Evolutionary conservation across 2,329 filamentous ascomycete genomes (phyloP), one percentile per base, ranked within the genome.

Genomic region (Colletotrichum sidae): DNA sequence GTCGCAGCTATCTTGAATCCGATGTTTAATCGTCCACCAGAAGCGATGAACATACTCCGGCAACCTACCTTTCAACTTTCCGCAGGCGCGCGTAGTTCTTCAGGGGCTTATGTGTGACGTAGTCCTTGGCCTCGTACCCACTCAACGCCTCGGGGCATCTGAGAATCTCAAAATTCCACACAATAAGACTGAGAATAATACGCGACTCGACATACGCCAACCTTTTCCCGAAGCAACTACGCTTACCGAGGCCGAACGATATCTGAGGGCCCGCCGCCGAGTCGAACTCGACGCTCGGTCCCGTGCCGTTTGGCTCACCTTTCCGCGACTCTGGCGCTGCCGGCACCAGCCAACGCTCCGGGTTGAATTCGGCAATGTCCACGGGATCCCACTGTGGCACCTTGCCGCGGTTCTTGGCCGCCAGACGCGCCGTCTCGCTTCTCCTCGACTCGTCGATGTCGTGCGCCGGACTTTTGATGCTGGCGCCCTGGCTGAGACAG

Each of bases 161-260:
- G 5, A 59, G 37, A 13, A 64, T 47, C 34, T 64, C 55, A 15
- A 81, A 80, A 39, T 76, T 73, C 79, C 78, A 81, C 8, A 79
- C 69, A 42, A 79, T 65, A 45, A 80, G 65, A 33, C 73, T 76
- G 12, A 78, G 69, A 34, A 76, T 60, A 11, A 78, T 75, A 34
- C 72, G 70, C 64, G 81, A 41, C 65, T 78, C 70, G 53, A 79
- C 38, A 46, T 77, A 72, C 2, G 77, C 79, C 61, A 81, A 64
- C 65, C 70, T 73, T 55, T 72, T 73, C 0, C 79, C 79, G 49
- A 75, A 81, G 54, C 80, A 82, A 9, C 74, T 74, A 2, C 79
- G 68, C 8, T 73, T 72, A 0, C 79, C 80, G 5, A 72, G 42
- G 0, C 77, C 76, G 68, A 81, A 81, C 0, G 74, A 68, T 44